Evolutionary conservation across 2,329 filamentous ascomycete genomes (phyloP).

Genomic region (Diplocarpon rosae): DNA sequence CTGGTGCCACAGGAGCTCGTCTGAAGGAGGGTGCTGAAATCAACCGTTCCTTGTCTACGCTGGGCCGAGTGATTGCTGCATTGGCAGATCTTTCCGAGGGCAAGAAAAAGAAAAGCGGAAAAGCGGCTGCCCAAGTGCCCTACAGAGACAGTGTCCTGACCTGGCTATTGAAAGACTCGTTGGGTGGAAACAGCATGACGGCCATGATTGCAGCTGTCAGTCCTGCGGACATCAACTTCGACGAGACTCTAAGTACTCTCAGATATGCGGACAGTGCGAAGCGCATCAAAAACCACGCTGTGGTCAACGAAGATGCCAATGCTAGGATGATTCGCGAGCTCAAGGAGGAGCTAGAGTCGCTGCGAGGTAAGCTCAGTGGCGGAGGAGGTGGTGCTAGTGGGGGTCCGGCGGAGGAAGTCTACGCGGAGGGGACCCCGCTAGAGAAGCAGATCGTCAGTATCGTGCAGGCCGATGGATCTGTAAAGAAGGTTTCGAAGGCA

Average conservation of each 20-base stretch:
- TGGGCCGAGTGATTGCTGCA: conserved; percentile 94
- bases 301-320: conserved; percentile 98
- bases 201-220: conserved; percentile 99
- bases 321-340: conserved; percentile 97
- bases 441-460: conserved; percentile 97
- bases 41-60: conserved; percentile 89
- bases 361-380: conserved; percentile 74
- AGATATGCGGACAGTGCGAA: conserved; percentile 97
- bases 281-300: conserved; percentile 98
- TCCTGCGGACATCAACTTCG: conserved; percentile 97
- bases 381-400: conserved; percentile 36
- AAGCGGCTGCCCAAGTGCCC: conserved; percentile 63
- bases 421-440: conserved; percentile 81
- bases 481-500: conserved; percentile 95
- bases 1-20: conserved; percentile 86
- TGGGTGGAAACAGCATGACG: conserved; percentile 98
- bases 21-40: conserved; percentile 98
- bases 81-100: conserved; percentile 81
- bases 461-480: conserved; percentile 67
- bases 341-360: conserved; percentile 81
- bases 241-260: conserved; percentile 90
- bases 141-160: conserved; percentile 96
- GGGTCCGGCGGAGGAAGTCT: conserved; percentile 63
- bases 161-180: conserved; percentile 91
- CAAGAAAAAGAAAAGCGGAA: conserved; percentile 68